Evolutionary conservation across 768 basidiomycete species (phyloP), one percentile per base, ranked within the genome.

Genomic region (Leccinum boreale): DNA sequence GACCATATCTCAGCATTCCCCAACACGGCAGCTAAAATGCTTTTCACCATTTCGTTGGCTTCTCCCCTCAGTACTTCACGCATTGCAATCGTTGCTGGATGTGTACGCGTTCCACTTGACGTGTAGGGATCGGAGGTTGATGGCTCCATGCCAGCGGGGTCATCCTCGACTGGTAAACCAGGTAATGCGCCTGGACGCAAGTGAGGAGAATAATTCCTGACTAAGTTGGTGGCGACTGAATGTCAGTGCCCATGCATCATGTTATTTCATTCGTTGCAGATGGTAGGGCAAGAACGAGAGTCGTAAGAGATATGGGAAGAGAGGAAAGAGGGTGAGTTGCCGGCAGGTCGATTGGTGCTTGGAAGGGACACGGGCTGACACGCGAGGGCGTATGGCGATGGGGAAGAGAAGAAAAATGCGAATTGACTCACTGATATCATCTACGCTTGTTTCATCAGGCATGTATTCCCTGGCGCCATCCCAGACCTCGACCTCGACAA

Each of bases 151-250:
- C 57, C 51, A 26, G 42, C 45, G 29, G 50, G 51, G 33, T 61
- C 65, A 33, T 56, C 59, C 29, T 8, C 50, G 19, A 12, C 26
- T 24, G 57, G 35, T 46, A 53, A 57, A 55, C 50, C 57, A 51
- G 68, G 64, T 46, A 69, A 29, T 53, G 59, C 58, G 21, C 60
- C 14, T 9, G 70, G 61, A 53, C 83, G 73, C 64, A 96, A 81
- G 74, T 94, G 88, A 15, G 94, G 93, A 46, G 90, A 90, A 71
- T 95, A 94, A 69, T 94, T 94, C 79, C 84, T 82, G 80, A 92
- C 90, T 90, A 95, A 78, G 81, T 93, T 92, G 66, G 79, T 82
- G 73, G 82, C 82, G 82, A 94, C 94, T 94, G 77, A 68, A 75
- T 60, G 77, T 89, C 84, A 90, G 87, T 85, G 82, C 82, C 79